phyloP scores from a whole-genome alignment of 768 basidiomycete genomes.

The Lactarius tabidus region DNA sequence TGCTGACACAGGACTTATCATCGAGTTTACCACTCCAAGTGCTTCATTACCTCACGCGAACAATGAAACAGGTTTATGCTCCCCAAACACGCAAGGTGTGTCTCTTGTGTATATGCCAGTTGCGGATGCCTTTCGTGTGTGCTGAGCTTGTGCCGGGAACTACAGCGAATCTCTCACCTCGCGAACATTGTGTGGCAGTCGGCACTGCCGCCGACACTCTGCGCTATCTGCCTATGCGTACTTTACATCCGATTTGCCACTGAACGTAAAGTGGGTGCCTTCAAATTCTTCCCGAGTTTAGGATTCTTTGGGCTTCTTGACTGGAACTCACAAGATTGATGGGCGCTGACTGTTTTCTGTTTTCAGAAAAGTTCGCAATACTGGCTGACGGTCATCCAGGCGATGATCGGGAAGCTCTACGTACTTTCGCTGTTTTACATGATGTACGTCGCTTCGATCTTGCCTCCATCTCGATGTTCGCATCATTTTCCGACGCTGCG shows the following conservation, averaged over 20 bases:
- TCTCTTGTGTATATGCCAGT: neutral
- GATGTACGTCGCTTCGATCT: neutral
- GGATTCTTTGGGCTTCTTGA: too few species aligned
- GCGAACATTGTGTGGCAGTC: too few species aligned
- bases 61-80: neutral
- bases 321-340: too few species aligned
- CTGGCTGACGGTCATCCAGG: neutral
- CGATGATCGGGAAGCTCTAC: slow-evolving; percentile 9
- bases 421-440: slow-evolving; percentile 14
- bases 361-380: neutral
- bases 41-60: neutral
- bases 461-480: neutral
- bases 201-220: too few species aligned
- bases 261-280: too few species aligned
- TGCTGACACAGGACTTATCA: too few species aligned
- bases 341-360: neutral
- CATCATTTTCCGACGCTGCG: neutral
- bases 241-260: too few species aligned
- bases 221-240: too few species aligned
- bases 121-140: neutral
- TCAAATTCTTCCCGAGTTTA: too few species aligned
- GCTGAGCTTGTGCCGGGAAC: neutral
- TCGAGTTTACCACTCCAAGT: neutral
- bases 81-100: neutral
- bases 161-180: neutral